Base-by-base conservation (phyloP, 441 rosid genomes). In the Populus hybrid region DNA sequence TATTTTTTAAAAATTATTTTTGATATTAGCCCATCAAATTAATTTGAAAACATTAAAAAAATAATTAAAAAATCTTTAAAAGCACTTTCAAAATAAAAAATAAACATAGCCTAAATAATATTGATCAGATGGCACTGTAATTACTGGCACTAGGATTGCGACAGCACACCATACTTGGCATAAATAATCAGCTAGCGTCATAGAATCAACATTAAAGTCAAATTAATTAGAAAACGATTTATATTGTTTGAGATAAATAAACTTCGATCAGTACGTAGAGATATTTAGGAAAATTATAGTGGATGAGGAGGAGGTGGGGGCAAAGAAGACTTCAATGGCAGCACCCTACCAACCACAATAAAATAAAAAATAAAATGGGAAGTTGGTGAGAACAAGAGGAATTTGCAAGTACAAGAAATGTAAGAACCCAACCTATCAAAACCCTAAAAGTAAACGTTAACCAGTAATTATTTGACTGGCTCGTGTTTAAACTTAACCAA, bases 261-360 rank as follows among this genome's bases (percentile, higher is more conserved):
- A 46, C 57, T 46, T 14, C 18, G 6, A 46, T 14, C 20, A 5
- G 6, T 28, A 28, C 30, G 30, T 46, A 1, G 57, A 4, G 0
- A 46, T 46, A 46, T 5, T 46, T 14, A 14, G 57, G 20, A 14
- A 12, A 14, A 4, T 14, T 12, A 46, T 4, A 14, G 20, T 46
- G 57, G 20, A 40, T 10, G 50, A 10, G 16, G 50, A 40, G 57
- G 57, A 46, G 5, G 57, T 1, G 5, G 57, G 34, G 57, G 57
- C 57, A 46, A 11, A 46, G 10, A 11, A 24, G 67, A 67, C 70
- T 20, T 24, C 20, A 14, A 68, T 7, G 67, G 50, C 68, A 50
- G 28, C 59, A 73, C 76, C 85, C 67, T 71, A 79, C 82, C 85
- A 79, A 79, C 80, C 61, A 57, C 75, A 38, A 24, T 63, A 10